These are phyloP conservation scores for Annulohypoxylon maeteangense DNA, from an alignment of 495 filamentous ascomycete genomes.

Conservation along the genomic window DNA sequence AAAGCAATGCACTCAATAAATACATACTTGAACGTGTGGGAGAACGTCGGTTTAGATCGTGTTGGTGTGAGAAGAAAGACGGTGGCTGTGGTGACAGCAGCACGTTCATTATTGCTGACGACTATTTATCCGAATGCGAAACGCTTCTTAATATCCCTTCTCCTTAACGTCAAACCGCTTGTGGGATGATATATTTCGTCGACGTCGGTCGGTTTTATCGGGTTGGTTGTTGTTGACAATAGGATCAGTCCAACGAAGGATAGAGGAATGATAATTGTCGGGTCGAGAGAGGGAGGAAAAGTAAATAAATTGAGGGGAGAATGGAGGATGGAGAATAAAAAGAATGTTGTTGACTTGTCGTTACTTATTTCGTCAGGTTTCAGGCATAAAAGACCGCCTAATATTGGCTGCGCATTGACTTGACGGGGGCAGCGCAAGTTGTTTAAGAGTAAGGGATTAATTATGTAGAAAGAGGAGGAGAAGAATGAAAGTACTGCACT, in stretches of 20 bases:
- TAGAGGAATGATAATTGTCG: neutral
- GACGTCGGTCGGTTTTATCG: neutral
- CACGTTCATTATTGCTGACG: constrained; percentile 59
- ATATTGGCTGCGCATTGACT: constrained; percentile 27
- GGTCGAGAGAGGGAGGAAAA: neutral
- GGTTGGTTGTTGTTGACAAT: neutral
- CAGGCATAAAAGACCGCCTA: constrained; percentile 21
- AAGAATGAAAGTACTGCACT: neutral
- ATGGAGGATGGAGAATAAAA: constrained; percentile 10
- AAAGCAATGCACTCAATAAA: constrained; percentile 11
- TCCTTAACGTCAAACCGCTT: neutral
- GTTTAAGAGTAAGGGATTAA: constrained; percentile 5
- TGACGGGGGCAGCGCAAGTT: constrained; percentile 6
- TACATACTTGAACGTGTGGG: constrained; percentile 74
- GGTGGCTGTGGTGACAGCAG: constrained; percentile 68
- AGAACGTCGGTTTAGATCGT: constrained; percentile 75
- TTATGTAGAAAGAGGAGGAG: neutral
- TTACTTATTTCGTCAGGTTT: constrained; percentile 25
- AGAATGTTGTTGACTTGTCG: constrained; percentile 32
- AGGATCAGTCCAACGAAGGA: neutral
- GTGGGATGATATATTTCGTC: neutral
- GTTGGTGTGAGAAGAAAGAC: constrained; percentile 80
- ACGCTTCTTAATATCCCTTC: neutral
- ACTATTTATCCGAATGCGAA: constrained; percentile 6
- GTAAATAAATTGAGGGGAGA: constrained; percentile 31